phyloP scores from a whole-genome alignment of 805 yeast genomes.

The Teunomyces tritomae region DNA sequence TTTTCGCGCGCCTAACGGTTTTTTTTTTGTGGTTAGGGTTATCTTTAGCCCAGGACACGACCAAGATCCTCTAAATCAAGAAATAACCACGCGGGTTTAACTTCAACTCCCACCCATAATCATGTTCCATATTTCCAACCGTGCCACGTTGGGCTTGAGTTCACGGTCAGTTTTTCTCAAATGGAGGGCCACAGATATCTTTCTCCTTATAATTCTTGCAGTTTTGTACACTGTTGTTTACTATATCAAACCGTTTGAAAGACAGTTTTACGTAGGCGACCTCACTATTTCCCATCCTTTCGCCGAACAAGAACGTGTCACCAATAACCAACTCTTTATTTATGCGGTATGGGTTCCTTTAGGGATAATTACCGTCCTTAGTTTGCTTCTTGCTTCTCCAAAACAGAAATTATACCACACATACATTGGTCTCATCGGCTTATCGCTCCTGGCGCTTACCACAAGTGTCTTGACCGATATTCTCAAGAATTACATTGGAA shows the following conservation, averaged over 20 bases:
- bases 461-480: conserved; percentile 37
- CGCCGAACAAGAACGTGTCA: conserved; percentile 29
- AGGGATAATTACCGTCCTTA: conserved; percentile 15
- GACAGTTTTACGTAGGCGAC: conserved; percentile 34
- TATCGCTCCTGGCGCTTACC: conserved; percentile 24
- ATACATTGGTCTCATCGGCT: conserved; percentile 38
- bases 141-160: conserved; percentile 28
- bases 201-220: conserved; percentile 19
- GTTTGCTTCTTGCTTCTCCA: conserved; percentile 43
- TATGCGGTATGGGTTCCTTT: conserved; percentile 27
- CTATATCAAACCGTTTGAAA: conserved; percentile 29
- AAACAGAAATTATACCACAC: conserved; percentile 40
- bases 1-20: no score
- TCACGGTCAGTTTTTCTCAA: conserved; percentile 9
- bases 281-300: conserved; percentile 37
- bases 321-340: conserved; percentile 25
- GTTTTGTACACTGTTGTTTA: conserved; percentile 21
- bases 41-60: not conserved
- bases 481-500: conserved; percentile 30
- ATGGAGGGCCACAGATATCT: conserved; percentile 26
- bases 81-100: not conserved
- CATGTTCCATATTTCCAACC: conserved; percentile 12
- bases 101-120: not conserved
- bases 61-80: not conserved
- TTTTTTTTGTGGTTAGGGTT: not conserved